Evolutionary conservation across 169 alveolate species (phyloP), one percentile per base, ranked within the genome.

Genomic region (Blepharisma undulans): DNA sequence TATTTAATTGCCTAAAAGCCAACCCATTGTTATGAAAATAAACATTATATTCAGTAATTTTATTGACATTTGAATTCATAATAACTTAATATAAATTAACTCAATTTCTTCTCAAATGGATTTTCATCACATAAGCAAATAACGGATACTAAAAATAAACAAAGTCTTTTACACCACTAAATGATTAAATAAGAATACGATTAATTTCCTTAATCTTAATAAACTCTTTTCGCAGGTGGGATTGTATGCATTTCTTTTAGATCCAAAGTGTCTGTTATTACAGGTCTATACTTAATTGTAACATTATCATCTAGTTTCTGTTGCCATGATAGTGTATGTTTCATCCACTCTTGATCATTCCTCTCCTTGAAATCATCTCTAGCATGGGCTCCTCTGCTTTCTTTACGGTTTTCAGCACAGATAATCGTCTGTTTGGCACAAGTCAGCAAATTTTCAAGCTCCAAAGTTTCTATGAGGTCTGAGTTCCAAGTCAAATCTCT

Each of bases 341-440:
- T 98, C 98, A 99, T 98, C 99, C 99, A 99, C 84, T 98, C 94
- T 93, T 93, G 93, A 92, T 99, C 99, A 92, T 99, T 99, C 90
- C 99, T 94, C 59, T 98, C 98, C 74, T 97, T 98, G 97, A 88
- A 99, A 95, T 98, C 99, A 87, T 99, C 99, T 89, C 99, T 97
- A 21, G 99, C 99, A 92, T 99, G 99, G 22, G 99, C 99, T 1
- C 99, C 99, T 91, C 99, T 95, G 30, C 99, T 97, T 94, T 99
- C 99, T 94, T 97, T 97, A 90, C 99, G 96, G 36, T 97, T 97
- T 85, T 96, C 99, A 21, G 99, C 99, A 27, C 98, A 96, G 79
- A 94, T 92, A 32, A 99, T 98, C 34, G 99, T 98, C 94, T 98
- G 99, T 66, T 98, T 93, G 60, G 99, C 98, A 33, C 92, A 88